A percentile compares a stretch with the other conserved stretches of the same genome.
phyloP scores from a whole-genome alignment of 139 green algal genomes.

The Gonium pectorale region DNA sequence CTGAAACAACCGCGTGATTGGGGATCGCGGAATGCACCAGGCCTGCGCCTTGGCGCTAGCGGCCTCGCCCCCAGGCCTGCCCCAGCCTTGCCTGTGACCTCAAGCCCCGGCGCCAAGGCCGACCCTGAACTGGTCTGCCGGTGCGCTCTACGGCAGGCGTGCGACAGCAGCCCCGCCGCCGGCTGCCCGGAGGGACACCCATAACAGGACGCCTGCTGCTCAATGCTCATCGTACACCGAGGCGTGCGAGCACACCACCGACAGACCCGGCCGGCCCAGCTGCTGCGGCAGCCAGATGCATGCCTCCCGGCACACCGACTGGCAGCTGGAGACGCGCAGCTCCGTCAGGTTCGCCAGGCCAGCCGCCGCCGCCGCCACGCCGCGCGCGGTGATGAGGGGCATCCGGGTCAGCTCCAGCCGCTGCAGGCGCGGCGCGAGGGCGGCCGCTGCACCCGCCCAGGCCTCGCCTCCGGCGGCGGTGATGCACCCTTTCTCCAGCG shows the following conservation, averaged over 20 bases:
- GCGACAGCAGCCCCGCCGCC: too few relatives aligned
- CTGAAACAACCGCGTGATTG: too few relatives aligned
- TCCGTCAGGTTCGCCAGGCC: neutral
- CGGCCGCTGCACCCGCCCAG: neutral
- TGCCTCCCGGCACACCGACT: slow-evolving; percentile 27
- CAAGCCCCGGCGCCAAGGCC: too few relatives aligned
- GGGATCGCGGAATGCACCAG: too few relatives aligned
- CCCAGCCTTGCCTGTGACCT: too few relatives aligned
- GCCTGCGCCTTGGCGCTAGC: too few relatives aligned
- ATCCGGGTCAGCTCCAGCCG: slow-evolving; percentile 20
- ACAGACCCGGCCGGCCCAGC: slow-evolving; percentile 21
- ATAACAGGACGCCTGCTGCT: too few relatives aligned
- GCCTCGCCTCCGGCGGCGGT: neutral
- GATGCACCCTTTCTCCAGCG: neutral
- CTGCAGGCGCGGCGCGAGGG: neutral
- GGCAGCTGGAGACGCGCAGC: slow-evolving; percentile 9
- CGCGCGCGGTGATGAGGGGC: slow-evolving; percentile 20
- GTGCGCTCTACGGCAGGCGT: too few relatives aligned
- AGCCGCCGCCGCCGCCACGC: slow-evolving; percentile 23
- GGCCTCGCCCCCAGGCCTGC: too few relatives aligned
- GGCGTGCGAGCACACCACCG: slow-evolving; percentile 30
- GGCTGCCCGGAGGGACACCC: too few relatives aligned
- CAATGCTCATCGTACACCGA: slow-evolving; percentile 16
- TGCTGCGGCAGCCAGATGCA: slow-evolving; percentile 24
- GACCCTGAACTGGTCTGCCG: too few relatives aligned